A percentile compares a stretch with the other conserved stretches of the same genome.
Evolutionary conservation across 2,329 filamentous ascomycete species (phyloP).

Genomic region (Aspergillus bombycis): DNA sequence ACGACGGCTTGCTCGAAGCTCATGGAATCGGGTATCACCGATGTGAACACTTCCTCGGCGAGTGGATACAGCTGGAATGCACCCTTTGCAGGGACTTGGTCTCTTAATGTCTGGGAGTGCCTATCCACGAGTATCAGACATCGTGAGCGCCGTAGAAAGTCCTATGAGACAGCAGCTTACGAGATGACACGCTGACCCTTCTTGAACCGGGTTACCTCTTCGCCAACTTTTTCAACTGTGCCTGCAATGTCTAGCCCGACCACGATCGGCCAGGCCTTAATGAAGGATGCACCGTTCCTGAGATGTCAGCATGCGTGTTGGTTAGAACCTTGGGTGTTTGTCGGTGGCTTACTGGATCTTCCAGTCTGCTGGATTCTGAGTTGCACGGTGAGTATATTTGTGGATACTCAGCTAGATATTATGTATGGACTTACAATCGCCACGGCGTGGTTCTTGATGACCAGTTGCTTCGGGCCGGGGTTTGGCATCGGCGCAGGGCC

Average conservation of each 20-base stretch:
- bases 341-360: neutral
- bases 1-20: constrained; percentile 34
- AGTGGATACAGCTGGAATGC: constrained; percentile 37
- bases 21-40: constrained; percentile 30
- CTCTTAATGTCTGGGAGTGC: neutral
- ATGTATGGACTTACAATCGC: neutral
- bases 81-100: neutral
- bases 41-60: constrained; percentile 23
- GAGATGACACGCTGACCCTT: constrained; percentile 3
- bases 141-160: neutral
- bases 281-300: neutral
- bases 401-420: neutral
- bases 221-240: constrained; percentile 2
- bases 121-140: neutral
- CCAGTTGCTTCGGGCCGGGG: neutral
- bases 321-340: too few relatives aligned
- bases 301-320: neutral
- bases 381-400: neutral
- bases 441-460: neutral
- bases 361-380: neutral
- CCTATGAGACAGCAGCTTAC: neutral
- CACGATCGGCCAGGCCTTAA: neutral
- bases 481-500: constrained; percentile 1
- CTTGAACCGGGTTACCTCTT: constrained; percentile 1
- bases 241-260: neutral